Evolutionary conservation across 805 yeast species (phyloP), one percentile per base, ranked within the genome.

Genomic region (Starmerella scarabaei): DNA sequence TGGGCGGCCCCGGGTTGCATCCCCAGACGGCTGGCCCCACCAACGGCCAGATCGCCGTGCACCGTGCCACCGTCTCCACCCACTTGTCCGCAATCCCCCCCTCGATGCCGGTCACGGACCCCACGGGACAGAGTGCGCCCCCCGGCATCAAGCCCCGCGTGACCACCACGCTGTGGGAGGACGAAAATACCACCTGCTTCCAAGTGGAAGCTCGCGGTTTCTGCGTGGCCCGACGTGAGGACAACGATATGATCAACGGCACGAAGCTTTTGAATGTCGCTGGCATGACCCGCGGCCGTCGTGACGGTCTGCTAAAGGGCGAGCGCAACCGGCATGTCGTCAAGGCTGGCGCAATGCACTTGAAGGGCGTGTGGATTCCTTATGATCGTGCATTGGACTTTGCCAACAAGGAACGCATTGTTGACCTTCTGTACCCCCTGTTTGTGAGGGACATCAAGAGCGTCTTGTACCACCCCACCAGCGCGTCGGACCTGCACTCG

Each of bases 311-410:
- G 45, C 66, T 81, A 47, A 81, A 81, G 62, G 73, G 77, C 43
- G 91, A 80, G 56, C 76, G 77, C 52, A 69, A 73, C 33, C 67
- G 91, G 31, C 82, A 79, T 54, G 93, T 81, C 19, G 88, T 81
- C 33, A 81, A 81, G 60, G 77, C 80, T 45, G 93, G 93, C 4
- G 76, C 85, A 12, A 80, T 81, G 86, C 86, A 81, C 58, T 64
- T 81, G 51, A 81, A 81, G 62, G 93, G 93, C 29, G 93, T 81
- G 35, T 81, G 93, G 93, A 80, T 81, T 43, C 93, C 93, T 1
- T 80, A 79, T 55, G 88, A 80, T 47, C 65, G 91, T 37, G 93
- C 93, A 1, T 64, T 75, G 35, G 78, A 79, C 26, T 77, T 80
- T 73, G 93, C 93, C 15, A 79, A 78, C 58, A 66, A 77, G 47